Conservation (phyloP, 495 filamentous ascomycete species). For the Aspergillus sparsus region DNA sequence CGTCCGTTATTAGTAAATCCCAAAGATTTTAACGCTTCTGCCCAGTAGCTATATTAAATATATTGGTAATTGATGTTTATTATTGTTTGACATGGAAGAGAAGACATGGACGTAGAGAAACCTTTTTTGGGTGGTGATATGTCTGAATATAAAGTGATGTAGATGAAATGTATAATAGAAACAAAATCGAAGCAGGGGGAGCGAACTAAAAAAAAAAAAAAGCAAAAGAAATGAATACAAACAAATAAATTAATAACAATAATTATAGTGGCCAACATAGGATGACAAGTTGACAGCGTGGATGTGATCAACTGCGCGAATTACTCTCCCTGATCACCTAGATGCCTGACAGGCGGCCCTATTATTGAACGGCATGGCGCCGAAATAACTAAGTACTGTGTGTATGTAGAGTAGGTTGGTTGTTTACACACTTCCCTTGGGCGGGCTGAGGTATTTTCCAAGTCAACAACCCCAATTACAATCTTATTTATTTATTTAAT, state of each 20-base stretch:
- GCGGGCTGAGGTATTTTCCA: not conserved
- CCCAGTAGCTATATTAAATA: no score
- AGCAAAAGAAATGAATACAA: no score
- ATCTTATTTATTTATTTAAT: not conserved
- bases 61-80: not conserved
- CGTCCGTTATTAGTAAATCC: no score
- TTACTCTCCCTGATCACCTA: conserved; percentile 21
- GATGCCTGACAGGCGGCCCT: not conserved
- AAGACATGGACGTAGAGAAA: not conserved
- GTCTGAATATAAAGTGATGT: not conserved
- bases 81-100: not conserved
- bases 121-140: not conserved
- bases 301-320: conserved; percentile 28
- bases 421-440: no score
- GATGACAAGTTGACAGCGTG: not conserved
- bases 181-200: not conserved
- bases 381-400: no score
- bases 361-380: no score
- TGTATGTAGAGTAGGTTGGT: no score
- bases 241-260: no score
- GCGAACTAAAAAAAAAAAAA: no score
- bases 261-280: not conserved
- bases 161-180: not conserved
- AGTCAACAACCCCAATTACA: not conserved
- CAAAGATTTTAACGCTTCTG: no score